Evolutionary conservation across 1,139 yeast species (phyloP).

Genomic region (Candida gigantensis): DNA sequence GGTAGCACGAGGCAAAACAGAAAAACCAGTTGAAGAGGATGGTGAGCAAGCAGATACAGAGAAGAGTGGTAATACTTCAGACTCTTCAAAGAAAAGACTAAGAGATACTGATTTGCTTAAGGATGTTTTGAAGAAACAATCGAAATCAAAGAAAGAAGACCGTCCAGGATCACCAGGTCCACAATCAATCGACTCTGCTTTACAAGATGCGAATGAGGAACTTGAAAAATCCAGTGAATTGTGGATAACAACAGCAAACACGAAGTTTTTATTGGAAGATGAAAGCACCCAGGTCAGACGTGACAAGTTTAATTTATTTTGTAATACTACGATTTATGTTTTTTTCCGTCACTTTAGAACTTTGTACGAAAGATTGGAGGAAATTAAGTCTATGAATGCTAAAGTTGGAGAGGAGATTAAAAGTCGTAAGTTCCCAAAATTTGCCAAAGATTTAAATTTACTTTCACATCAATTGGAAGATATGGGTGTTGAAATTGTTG

Average conservation of each 20-base stretch:
- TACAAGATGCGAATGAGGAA: conserved; percentile 39
- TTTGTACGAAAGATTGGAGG: conserved; percentile 75
- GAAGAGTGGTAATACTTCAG: conserved; percentile 11
- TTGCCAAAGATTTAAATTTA: conserved; percentile 86
- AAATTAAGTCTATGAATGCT: conserved; percentile 68
- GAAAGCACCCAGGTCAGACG: conserved; percentile 30
- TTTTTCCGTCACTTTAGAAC: conserved; percentile 86
- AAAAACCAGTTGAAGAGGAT: conserved; percentile 13
- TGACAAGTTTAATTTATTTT: conserved; percentile 72
- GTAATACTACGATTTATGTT: conserved; percentile 88
- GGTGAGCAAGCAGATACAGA: conserved; percentile 16
- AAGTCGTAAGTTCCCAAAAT: conserved; percentile 67
- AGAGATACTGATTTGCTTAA: conserved; percentile 68
- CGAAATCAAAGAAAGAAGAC: conserved; percentile 48
- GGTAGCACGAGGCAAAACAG: conserved; percentile 21
- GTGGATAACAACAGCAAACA: conserved; percentile 57
- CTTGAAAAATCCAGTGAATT: conserved; percentile 64
- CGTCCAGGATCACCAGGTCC: conserved; percentile 33
- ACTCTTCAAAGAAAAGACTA: conserved; percentile 47
- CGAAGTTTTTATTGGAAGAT: conserved; percentile 31
- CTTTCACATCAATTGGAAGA: conserved; percentile 81
- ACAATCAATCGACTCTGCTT: conserved; percentile 35
- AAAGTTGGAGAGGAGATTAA: conserved; percentile 72
- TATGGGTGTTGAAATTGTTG: conserved; percentile 70
- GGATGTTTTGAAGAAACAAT: conserved; percentile 72